Percentiles rank a stretch among this genome's conserved stretches.
phyloP scores from a whole-genome alignment of 1,139 yeast species.

The Magnusiomyces suaveolens region DNA sequence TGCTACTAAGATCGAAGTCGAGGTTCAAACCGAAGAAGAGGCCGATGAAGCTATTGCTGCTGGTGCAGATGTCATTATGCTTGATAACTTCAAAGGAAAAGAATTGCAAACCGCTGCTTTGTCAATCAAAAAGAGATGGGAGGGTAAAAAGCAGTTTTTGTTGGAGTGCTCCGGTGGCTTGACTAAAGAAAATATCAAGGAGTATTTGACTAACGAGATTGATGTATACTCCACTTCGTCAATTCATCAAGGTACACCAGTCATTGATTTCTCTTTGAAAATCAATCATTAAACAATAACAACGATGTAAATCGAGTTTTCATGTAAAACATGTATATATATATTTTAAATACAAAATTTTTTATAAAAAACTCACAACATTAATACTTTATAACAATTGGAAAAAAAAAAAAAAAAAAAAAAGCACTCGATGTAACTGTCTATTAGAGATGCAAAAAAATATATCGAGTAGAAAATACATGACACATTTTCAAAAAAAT shows the following conservation, averaged over 20 bases:
- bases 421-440: no score
- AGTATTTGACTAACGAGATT: slow-evolving; percentile 64
- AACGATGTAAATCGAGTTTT: not conserved
- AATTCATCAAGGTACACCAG: slow-evolving; percentile 83
- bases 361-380: no score
- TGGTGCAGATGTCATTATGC: slow-evolving; percentile 94
- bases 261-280: slow-evolving; percentile 77
- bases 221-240: slow-evolving; percentile 88
- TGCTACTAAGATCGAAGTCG: slow-evolving; percentile 85
- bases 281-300: slow-evolving; percentile 37
- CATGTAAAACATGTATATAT: not conserved
- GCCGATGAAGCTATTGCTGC: slow-evolving; percentile 89
- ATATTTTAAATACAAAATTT: not conserved
- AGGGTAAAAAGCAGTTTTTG: slow-evolving; percentile 41
- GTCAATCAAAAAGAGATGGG: slow-evolving; percentile 50
- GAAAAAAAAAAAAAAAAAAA: not conserved
- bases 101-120: slow-evolving; percentile 59
- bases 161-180: slow-evolving; percentile 92
- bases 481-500: no score
- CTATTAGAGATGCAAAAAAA: no score
- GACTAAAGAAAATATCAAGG: slow-evolving; percentile 54
- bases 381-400: not conserved
- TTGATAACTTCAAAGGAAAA: slow-evolving; percentile 73
- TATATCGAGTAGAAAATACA: no score
- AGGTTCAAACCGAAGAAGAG: slow-evolving; percentile 71